phyloP scores from a whole-genome alignment of 2,329 filamentous ascomycete genomes.

The Aspergillus calidoustus region DNA sequence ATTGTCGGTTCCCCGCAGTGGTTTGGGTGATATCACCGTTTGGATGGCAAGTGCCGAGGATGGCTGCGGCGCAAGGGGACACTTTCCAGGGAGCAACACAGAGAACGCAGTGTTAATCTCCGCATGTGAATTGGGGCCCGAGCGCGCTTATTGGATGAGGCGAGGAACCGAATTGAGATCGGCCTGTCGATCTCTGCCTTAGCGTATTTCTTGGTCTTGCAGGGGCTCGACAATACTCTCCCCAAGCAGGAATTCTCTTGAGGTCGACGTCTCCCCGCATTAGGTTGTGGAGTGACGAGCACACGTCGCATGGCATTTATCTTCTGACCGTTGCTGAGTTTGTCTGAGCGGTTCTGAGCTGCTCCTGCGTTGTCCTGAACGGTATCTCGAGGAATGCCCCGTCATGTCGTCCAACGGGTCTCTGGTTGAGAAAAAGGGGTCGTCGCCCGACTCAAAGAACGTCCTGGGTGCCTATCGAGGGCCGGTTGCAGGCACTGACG shows the following conservation, averaged over 20 bases:
- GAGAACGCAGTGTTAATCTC: neutral
- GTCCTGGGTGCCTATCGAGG: conserved; percentile 38
- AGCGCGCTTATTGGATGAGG: neutral
- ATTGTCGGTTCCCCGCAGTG: neutral
- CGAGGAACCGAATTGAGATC: conserved; percentile 5
- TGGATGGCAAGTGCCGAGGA: neutral
- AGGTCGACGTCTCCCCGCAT: conserved; percentile 14
- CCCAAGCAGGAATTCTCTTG: neutral
- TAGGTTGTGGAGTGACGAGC: neutral
- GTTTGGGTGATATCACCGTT: neutral
- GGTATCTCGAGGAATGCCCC: neutral
- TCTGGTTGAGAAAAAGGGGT: conserved; percentile 35
- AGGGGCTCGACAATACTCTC: neutral
- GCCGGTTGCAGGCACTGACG: conserved; percentile 28
- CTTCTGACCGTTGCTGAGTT: neutral
- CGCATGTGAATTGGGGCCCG: conserved; percentile 11
- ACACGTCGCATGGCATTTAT: neutral
- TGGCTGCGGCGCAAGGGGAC: neutral
- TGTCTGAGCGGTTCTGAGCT: no score
- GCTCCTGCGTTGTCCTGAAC: neutral
- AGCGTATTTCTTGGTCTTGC: neutral
- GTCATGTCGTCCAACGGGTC: conserved; percentile 12
- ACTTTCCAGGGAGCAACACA: no score
- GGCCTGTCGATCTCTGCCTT: conserved; percentile 13
- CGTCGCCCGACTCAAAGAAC: conserved; percentile 34